Percentiles rank a stretch among this genome's conserved stretches.
Evolutionary conservation across 2,329 filamentous ascomycete genomes (phyloP).

Genomic region (Blastomyces gilchristii): DNA sequence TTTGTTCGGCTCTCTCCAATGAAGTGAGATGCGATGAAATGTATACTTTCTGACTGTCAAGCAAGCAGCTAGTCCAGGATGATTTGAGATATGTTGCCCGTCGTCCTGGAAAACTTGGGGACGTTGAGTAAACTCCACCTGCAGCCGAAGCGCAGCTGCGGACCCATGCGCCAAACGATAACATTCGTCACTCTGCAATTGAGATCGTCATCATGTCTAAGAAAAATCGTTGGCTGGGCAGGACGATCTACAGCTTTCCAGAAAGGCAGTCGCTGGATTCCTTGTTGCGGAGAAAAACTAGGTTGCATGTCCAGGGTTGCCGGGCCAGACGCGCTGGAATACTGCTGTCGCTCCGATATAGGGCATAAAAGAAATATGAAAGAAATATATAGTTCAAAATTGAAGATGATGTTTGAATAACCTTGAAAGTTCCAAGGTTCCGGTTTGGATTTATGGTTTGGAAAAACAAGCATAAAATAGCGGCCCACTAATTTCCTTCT

Average conservation of each 20-base stretch:
- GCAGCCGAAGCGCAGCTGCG: background rate
- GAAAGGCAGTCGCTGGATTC: background rate
- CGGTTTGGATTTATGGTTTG: background rate
- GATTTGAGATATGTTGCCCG: background rate
- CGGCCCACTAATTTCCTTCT: background rate
- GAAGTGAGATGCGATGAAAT: background rate
- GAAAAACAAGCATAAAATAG: constrained; percentile 3
- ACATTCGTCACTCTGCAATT: constrained; percentile 1
- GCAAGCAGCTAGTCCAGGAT: background rate
- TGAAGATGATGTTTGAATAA: background rate
- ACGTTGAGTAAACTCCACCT: background rate
- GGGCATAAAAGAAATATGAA: background rate
- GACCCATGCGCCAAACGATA: background rate
- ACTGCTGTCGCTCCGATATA: background rate
- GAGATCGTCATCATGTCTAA: constrained; percentile 1
- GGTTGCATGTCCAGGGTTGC: background rate
- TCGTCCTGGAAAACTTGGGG: background rate
- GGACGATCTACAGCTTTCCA: background rate
- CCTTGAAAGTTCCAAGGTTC: background rate
- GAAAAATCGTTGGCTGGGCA: background rate
- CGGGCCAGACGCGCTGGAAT: background rate
- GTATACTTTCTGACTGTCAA: background rate
- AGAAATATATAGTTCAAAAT: background rate
- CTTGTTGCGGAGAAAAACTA: background rate
- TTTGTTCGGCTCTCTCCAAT: background rate